Base-by-base conservation (phyloP, 768 basidiomycete species). In the Kockovaella imperatae region DNA sequence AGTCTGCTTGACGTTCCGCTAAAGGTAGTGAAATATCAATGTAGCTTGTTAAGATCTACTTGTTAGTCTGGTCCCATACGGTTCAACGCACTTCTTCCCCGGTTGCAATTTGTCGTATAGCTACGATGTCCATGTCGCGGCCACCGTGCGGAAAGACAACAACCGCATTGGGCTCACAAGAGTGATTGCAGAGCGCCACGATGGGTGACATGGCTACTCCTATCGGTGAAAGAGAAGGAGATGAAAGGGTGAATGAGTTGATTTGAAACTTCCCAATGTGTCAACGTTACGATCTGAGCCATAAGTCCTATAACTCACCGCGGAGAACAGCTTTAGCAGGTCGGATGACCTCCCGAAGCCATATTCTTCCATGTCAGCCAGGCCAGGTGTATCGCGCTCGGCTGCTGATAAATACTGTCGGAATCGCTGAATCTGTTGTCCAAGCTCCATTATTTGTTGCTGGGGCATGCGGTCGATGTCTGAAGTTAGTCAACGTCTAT, bases 191-290 rank as follows among this genome's bases (percentile, higher is more conserved):
- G 10, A 95, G 74, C 0, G 90, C 90, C 3, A 83, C 73, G 0
- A 78, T 60, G 0, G 91, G 90, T 0, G 86, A 85, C 13, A 91
- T 77, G n/a, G 83, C 80, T 2, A 83, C 82, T 5, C 93, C 93
- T 29, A 96, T 75, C 0, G 90, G 84, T 2, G 80, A 78, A 14
- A 97, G 74, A 3, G 84, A 77, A 0, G 85, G 81, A 0, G 83
- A 79, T 1, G 88, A 83, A 8, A 95, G 73, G 0, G 90, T 84
- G 63, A 96, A 86, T 0, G 93, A 83, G 67, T 99, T 99, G 5
- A 87, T 86, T 8, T 81, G 79, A 66, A 96, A 90, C 90, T 97
- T 54, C 39, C 24, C 18, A 15, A 21, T 5, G 26, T 28, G 20
- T 49, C 44, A 49, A 43, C 26, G 8, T 5, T 7, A 25, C 5